phyloP scores from a whole-genome alignment of 116 monocot species.

The Cymodocea nodosa region DNA sequence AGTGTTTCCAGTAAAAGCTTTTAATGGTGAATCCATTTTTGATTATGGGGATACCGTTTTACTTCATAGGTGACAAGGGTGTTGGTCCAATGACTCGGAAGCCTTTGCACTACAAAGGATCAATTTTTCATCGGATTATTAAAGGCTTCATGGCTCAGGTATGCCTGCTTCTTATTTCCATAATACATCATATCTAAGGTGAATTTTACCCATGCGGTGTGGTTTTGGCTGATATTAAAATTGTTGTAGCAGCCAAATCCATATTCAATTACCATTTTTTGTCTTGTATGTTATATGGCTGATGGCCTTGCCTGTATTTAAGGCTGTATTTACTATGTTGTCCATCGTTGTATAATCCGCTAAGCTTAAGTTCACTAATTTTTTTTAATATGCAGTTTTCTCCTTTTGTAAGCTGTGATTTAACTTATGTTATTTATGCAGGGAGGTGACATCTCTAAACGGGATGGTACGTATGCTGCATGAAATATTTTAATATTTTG shows the following conservation, averaged over 20 bases:
- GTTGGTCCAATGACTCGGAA: constrained; percentile 44
- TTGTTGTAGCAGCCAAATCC: constrained; percentile 2
- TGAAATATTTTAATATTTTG: neutral
- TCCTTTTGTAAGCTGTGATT: neutral
- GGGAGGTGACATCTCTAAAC: constrained; percentile 87
- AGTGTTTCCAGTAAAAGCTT: no score
- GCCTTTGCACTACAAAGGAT: constrained; percentile 72
- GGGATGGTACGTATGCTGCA: constrained; percentile 49
- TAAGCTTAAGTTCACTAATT: neutral
- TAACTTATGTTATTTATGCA: constrained; percentile 28
- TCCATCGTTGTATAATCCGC: constrained; percentile 1
- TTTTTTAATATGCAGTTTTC: neutral
- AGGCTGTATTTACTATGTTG: constrained; percentile 55
- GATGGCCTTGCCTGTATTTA: constrained; percentile 62
- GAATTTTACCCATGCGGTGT: neutral
- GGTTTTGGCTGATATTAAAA: neutral
- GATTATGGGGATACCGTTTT: neutral
- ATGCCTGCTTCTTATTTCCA: constrained; percentile 16
- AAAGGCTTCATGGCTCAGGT: constrained; percentile 97
- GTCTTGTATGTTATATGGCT: constrained; percentile 68
- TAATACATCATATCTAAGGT: neutral
- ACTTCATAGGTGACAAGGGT: constrained; percentile 65
- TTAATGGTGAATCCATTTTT: no score
- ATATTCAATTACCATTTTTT: constrained; percentile 48
- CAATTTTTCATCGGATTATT: constrained; percentile 79